Evolutionary conservation across 2,329 filamentous ascomycete genomes (phyloP).

Genomic region (Aspergillus proliferans): DNA sequence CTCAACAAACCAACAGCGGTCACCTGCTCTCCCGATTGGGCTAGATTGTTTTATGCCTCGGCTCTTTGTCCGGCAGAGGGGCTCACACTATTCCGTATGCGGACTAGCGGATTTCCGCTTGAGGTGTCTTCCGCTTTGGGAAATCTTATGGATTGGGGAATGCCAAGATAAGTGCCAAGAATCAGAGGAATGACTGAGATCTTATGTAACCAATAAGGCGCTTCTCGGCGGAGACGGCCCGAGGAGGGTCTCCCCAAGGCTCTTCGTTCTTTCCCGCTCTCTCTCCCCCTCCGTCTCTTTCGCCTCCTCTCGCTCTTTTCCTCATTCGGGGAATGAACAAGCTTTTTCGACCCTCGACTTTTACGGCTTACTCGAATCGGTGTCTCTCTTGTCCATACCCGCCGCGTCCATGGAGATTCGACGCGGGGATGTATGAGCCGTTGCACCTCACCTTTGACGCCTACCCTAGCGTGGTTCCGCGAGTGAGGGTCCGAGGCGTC

Average conservation of each 20-base stretch:
- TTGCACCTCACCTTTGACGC: constrained; percentile 41
- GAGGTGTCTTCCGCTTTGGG: neutral
- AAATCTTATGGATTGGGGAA: neutral
- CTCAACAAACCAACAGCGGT: constrained; percentile 14
- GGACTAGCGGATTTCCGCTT: neutral
- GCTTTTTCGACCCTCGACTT: neutral
- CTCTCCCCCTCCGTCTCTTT: neutral
- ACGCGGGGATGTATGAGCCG: constrained; percentile 43
- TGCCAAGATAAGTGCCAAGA: constrained; percentile 1
- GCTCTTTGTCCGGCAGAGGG: constrained; percentile 2
- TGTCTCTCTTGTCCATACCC: constrained; percentile 8
- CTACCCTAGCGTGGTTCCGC: constrained; percentile 41
- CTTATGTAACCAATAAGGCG: neutral
- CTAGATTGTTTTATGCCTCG: constrained; percentile 1
- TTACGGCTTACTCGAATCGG: neutral
- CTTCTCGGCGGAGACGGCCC: neutral
- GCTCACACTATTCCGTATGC: constrained; percentile 1
- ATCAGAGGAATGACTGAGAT: constrained; percentile 1
- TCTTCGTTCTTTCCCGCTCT: constrained; percentile 1
- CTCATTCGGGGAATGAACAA: constrained; percentile 2
- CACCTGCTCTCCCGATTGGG: constrained; percentile 1
- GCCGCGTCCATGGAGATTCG: constrained; percentile 27
- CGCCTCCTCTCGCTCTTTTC: constrained; percentile 4
- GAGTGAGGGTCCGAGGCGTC: constrained; percentile 43
- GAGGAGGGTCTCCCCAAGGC: neutral